Base-by-base conservation (phyloP, 2,329 filamentous ascomycete species). In the Ascosphaera apis region DNA sequence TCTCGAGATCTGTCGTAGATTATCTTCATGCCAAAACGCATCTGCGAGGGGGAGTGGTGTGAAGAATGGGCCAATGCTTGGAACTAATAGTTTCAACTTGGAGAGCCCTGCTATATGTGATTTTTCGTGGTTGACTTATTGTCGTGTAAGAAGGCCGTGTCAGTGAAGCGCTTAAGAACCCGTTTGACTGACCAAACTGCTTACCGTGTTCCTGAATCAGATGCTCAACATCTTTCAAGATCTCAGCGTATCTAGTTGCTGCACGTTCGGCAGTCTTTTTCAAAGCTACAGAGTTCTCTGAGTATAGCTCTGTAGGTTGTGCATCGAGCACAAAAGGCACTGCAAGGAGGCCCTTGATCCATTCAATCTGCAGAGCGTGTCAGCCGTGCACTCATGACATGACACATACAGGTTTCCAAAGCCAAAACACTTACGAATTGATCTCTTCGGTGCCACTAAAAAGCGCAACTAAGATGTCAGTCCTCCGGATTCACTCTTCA, bases 251-350 rank as follows among this genome's bases (percentile, higher is more conserved):
- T 42, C 88, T 73, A 38, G 78, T 67, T 50, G 88, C 82, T 17
- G 86, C 80, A 49, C 80, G 76, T 39, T 71, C 69, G 3, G 80
- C 79, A 63, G 86, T 83, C 39, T 74, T 67, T 32, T 67, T 61
- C 35, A 86, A 67, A 37, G 64, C 50, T 37, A 67, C 62, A 41
- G 69, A 69, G 45, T 72, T 66, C 38, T 69, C 64, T 43, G 84
- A 76, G 48, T 86, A 83, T 31, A 83, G 71, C 15, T 82, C 82
- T 1, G 82, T 91, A 3, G 88, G 88, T 52, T 95, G 84, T 1
- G 86, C 93, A 54, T 92, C 83, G 37, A 98, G 69, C 28, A 98
- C 86, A 52, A 98, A 98, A 0, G 88, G 88, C 1, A 95, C 86
- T 1, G 88, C 88, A 9, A 95, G 64, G 3, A 95, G 68, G 28